phyloP scores from a whole-genome alignment of 257 asterid species.

The Fraxinus quadrangulata region DNA sequence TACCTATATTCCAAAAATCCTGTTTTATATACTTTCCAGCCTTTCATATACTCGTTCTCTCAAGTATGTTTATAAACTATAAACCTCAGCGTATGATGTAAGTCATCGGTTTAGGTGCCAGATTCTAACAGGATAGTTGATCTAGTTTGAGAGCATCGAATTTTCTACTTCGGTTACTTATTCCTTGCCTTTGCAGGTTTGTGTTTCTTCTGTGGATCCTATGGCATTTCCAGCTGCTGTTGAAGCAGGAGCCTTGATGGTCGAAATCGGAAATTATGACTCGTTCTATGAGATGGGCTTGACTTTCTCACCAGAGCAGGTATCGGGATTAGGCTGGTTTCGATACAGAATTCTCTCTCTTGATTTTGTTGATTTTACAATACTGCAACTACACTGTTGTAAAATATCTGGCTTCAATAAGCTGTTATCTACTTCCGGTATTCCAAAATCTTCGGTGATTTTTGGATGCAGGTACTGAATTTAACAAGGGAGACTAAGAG shows the following conservation, averaged over 20 bases:
- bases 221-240: constrained; percentile 76
- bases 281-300: constrained; percentile 82
- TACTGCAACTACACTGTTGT: background rate
- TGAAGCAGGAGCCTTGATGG: constrained; percentile 93
- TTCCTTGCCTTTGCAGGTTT: constrained; percentile 49
- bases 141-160: background rate
- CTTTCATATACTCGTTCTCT: background rate
- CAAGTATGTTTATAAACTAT: background rate
- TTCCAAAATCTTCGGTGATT: background rate
- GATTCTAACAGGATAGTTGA: background rate
- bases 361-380: background rate
- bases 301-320: constrained; percentile 79
- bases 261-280: constrained; percentile 89
- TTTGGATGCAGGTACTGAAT: constrained; percentile 55
- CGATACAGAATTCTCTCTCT: background rate
- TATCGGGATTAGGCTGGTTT: constrained; percentile 18
- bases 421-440: background rate
- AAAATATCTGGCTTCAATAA: background rate
- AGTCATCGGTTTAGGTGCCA: background rate
- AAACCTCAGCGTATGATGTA: background rate
- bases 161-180: background rate
- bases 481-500: constrained; percentile 69
- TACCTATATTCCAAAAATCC: background rate
- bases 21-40: background rate
- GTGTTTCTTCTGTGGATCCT: constrained; percentile 92